These are phyloP conservation scores for Lactarius sanguifluus DNA, from an alignment of 768 basidiomycete genomes.

Conservation along the genomic window DNA sequence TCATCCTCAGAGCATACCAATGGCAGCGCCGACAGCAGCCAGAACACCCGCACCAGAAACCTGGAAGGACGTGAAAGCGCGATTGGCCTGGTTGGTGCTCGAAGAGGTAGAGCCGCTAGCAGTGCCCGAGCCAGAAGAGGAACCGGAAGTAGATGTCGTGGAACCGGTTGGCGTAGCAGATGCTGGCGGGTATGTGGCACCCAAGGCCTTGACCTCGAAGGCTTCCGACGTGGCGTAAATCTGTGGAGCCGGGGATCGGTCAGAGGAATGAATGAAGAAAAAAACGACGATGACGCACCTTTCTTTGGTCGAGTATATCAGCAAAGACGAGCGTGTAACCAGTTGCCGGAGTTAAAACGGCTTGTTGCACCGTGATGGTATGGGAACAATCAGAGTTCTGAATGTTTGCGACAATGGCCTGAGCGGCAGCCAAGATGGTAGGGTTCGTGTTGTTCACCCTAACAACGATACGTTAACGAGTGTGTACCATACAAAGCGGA, in stretches of 20 bases:
- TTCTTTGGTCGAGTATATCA: conserved; percentile 47
- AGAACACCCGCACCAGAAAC: conserved; percentile 24
- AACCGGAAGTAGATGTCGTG: conserved; percentile 14
- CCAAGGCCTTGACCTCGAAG: conserved; percentile 62
- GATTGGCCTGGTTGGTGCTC: conserved; percentile 8
- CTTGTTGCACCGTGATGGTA: conserved; percentile 48
- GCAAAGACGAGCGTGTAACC: conserved; percentile 55
- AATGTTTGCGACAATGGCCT: conserved; percentile 50
- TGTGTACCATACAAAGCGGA: conserved; percentile 15
- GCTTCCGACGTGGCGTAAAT: conserved; percentile 53
- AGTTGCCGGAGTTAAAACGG: conserved; percentile 40
- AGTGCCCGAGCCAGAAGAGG: conserved; percentile 8
- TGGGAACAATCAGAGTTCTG: conserved; percentile 61
- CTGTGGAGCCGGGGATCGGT: conserved; percentile 37
- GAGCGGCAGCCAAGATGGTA: conserved; percentile 41
- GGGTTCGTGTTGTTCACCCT: conserved; percentile 49
- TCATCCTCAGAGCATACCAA: conserved; percentile 28
- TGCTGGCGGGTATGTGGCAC: conserved; percentile 51
- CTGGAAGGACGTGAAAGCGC: conserved; percentile 16
- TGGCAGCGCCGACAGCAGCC: conserved; percentile 24
- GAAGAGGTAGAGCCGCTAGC: conserved; percentile 13
- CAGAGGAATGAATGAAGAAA: conserved; percentile 4
- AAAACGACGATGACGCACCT: conserved; percentile 46
- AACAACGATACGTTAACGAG: conserved; percentile 18
- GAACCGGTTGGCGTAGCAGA: conserved; percentile 36